Evolutionary conservation across 177 flowering plant species (phyloP).

Genomic region (Vitis hybrid): DNA sequence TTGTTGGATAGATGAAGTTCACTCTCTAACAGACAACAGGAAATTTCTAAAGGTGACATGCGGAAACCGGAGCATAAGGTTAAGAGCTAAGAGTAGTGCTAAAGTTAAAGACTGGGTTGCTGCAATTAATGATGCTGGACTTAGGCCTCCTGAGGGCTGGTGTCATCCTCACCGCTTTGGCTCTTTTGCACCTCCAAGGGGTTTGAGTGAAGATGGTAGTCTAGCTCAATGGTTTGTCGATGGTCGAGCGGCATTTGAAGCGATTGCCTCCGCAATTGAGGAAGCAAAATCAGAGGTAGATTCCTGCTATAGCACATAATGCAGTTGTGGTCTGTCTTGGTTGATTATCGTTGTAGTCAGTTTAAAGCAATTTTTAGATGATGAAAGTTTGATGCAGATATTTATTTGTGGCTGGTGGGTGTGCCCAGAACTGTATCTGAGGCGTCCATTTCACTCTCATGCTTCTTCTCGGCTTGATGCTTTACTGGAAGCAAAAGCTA

Average conservation of each 20-base stretch:
- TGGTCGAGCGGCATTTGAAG: conserved; percentile 94
- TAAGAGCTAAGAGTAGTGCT: conserved; percentile 62
- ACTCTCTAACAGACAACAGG: conserved; percentile 10
- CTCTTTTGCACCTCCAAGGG: conserved; percentile 98
- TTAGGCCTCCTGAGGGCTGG: conserved; percentile 98
- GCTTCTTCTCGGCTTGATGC: conserved; percentile 83
- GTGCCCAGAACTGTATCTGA: conserved; percentile 94
- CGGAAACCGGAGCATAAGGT: conserved; percentile 72
- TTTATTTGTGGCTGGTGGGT: conserved; percentile 99
- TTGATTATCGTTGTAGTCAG: conserved; percentile 3
- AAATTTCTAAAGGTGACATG: conserved; percentile 64
- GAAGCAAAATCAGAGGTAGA: conserved; percentile 94
- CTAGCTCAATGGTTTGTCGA: conserved; percentile 97
- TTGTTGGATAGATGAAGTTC: background rate
- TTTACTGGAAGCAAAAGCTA: conserved; percentile 90
- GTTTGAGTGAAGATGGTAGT: conserved; percentile 91
- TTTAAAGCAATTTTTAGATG: conserved; percentile 17
- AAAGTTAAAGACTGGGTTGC: conserved; percentile 95
- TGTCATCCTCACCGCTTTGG: conserved; percentile 99
- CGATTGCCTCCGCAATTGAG: conserved; percentile 87
- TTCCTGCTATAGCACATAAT: conserved; percentile 10
- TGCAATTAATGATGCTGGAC: conserved; percentile 94
- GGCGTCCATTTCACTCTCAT: conserved; percentile 77
- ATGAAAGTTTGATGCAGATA: conserved; percentile 59
- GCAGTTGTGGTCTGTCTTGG: background rate